Percentiles rank a stretch among this genome's conserved stretches.
These are phyloP conservation scores for Aspergillus sp. DNA, from an alignment of 2,329 filamentous ascomycete species.

Conservation along the genomic window DNA sequence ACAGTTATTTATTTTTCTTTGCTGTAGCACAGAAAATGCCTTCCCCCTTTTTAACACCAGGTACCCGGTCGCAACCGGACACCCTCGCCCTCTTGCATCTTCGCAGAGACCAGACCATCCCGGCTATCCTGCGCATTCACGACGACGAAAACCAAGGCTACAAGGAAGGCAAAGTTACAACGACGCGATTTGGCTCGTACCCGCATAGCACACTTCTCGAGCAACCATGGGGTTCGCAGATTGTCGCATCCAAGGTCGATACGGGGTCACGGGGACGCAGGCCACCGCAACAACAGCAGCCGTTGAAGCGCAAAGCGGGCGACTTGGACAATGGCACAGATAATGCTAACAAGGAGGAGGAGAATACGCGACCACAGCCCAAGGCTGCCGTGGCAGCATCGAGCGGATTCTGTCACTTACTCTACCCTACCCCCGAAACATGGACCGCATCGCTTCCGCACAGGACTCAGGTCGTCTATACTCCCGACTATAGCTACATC, in stretches of 20 bases:
- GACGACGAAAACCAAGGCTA: conserved; percentile 62
- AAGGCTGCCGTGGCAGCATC: conserved; percentile 31
- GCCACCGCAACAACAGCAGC: conserved; percentile 36
- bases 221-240: conserved; percentile 83
- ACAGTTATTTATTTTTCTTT: background rate
- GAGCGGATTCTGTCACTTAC: conserved; percentile 43
- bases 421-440: conserved; percentile 43
- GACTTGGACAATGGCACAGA: conserved; percentile 25
- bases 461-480: conserved; percentile 47
- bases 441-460: conserved; percentile 46
- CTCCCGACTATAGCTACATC: conserved; percentile 47
- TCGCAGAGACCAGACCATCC: conserved; percentile 75
- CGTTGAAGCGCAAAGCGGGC: conserved; percentile 40
- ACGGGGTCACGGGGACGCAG: conserved; percentile 80
- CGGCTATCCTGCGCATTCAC: conserved; percentile 59
- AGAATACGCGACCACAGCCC: conserved; percentile 17
- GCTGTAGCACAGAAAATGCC: conserved; percentile 22
- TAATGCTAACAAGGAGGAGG: conserved; percentile 16
- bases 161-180: conserved; percentile 68
- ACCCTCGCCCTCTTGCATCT: conserved; percentile 77
- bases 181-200: conserved; percentile 89
- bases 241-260: conserved; percentile 80
- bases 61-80: conserved; percentile 52
- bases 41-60: conserved; percentile 75
- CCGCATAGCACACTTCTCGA: conserved; percentile 69